Evolutionary conservation across 2,329 filamentous ascomycete species (phyloP).

Genomic region (Colletotrichum lentis): DNA sequence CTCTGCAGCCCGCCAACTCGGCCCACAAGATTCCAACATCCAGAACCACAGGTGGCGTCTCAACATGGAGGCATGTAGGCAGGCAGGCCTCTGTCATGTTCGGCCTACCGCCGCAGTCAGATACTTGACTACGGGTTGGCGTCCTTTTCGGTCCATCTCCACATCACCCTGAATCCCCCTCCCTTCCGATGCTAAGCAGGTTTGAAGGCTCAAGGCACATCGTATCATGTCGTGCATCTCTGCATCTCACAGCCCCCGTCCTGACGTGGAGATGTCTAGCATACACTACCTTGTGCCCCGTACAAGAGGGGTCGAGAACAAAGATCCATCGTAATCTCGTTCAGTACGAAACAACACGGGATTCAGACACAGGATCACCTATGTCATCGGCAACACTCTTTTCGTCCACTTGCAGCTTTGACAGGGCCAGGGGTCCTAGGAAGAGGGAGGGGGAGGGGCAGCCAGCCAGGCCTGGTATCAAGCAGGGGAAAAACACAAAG

Average conservation of each 20-base stretch:
- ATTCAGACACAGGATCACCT: slow-evolving; percentile 20
- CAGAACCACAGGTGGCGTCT: slow-evolving; percentile 11
- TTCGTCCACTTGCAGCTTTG: slow-evolving; percentile 31
- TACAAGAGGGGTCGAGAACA: slow-evolving; percentile 32
- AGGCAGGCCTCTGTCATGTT: slow-evolving; percentile 2
- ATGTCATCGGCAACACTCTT: slow-evolving; percentile 33
- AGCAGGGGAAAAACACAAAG: slow-evolving; percentile 20
- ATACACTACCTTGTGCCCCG: slow-evolving; percentile 22
- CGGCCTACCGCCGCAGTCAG: background rate
- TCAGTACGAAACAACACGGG: slow-evolving; percentile 21
- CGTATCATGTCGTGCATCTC: slow-evolving; percentile 34
- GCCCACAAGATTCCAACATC: slow-evolving; percentile 2
- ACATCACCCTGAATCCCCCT: slow-evolving; percentile 1
- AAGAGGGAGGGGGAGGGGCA: slow-evolving; percentile 29
- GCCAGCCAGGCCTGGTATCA: slow-evolving; percentile 16
- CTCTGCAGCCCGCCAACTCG: slow-evolving; percentile 10
- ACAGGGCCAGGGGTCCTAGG: slow-evolving; percentile 28
- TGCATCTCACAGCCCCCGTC: slow-evolving; percentile 22
- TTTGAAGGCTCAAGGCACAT: slow-evolving; percentile 6
- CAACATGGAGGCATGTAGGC: background rate
- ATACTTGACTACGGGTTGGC: slow-evolving; percentile 3
- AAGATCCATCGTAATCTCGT: slow-evolving; percentile 16
- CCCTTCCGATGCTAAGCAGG: slow-evolving; percentile 7
- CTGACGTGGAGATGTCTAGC: slow-evolving; percentile 22
- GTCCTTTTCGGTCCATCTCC: slow-evolving; percentile 10